Conservation (phyloP, 768 basidiomycete genomes). For the Sarcomyxa edulis region DNA sequence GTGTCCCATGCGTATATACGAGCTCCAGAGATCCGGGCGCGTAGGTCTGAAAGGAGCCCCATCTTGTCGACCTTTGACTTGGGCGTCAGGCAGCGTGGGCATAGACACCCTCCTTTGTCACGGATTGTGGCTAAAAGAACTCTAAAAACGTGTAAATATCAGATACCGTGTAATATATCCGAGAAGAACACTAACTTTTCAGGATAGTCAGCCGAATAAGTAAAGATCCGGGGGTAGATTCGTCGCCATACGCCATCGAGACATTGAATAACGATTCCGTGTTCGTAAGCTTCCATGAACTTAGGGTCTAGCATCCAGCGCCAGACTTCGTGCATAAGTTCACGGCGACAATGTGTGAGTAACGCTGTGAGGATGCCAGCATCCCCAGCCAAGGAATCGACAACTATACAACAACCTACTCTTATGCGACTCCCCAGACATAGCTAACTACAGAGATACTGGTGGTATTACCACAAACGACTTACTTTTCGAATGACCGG, state of each 20-base stretch:
- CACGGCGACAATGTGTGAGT: conserved; percentile 23
- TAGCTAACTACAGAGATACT: too few species aligned
- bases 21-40: neutral
- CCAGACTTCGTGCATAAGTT: conserved; percentile 30
- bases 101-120: conserved; percentile 19
- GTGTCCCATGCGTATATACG: too few species aligned
- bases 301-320: conserved; percentile 16
- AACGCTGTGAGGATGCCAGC: too few species aligned
- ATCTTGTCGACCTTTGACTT: conserved; percentile 17
- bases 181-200: conserved; percentile 21
- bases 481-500: too few species aligned
- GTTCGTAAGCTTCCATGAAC: conserved; percentile 18
- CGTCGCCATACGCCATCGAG: conserved; percentile 19
- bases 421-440: too few species aligned
- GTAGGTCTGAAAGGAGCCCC: conserved; percentile 12
- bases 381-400: too few species aligned
- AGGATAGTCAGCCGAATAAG: conserved; percentile 27
- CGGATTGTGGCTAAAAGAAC: conserved; percentile 16
- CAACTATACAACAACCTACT: too few species aligned
- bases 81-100: conserved; percentile 18
- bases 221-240: conserved; percentile 22
- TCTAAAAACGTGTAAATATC: conserved; percentile 1
- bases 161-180: neutral
- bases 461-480: too few species aligned
- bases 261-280: conserved; percentile 25